Conservation (phyloP, 2,329 filamentous ascomycete genomes). For the Fusarium sp. region DNA sequence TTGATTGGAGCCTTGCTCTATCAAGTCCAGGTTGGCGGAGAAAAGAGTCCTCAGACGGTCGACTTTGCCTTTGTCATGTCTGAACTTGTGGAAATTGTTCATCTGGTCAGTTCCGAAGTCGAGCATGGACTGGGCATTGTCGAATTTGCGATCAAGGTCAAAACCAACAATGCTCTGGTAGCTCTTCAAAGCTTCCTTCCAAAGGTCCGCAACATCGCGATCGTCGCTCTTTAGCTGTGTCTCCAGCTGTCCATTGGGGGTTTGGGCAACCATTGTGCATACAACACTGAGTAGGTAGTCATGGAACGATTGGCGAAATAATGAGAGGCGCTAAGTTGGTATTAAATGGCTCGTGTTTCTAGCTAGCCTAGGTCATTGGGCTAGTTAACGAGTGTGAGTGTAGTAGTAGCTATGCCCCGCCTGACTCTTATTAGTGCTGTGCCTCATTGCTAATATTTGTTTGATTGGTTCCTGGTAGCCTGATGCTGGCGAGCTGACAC, state of each 20-base stretch:
- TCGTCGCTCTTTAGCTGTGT: conserved; percentile 41
- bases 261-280: background rate
- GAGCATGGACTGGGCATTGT: conserved; percentile 47
- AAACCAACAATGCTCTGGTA: conserved; percentile 53
- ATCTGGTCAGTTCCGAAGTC: conserved; percentile 49
- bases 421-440: too few relatives aligned
- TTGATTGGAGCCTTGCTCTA: conserved; percentile 50
- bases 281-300: too few relatives aligned
- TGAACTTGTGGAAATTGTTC: conserved; percentile 51
- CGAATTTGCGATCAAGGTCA: conserved; percentile 50
- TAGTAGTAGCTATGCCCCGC: too few relatives aligned
- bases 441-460: too few relatives aligned
- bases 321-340: too few relatives aligned
- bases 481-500: too few relatives aligned
- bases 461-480: too few relatives aligned
- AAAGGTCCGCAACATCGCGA: conserved; percentile 51
- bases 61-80: conserved; percentile 53
- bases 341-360: too few relatives aligned
- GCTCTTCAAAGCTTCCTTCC: conserved; percentile 51
- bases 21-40: conserved; percentile 47
- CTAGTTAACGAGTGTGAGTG: too few relatives aligned
- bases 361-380: too few relatives aligned
- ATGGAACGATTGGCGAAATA: too few relatives aligned
- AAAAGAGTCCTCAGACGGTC: conserved; percentile 51
- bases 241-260: background rate